A percentile compares a stretch with the other conserved stretches of the same genome.
Conservation (phyloP, 2,329 filamentous ascomycete genomes). For the Fusarium papillatum region DNA sequence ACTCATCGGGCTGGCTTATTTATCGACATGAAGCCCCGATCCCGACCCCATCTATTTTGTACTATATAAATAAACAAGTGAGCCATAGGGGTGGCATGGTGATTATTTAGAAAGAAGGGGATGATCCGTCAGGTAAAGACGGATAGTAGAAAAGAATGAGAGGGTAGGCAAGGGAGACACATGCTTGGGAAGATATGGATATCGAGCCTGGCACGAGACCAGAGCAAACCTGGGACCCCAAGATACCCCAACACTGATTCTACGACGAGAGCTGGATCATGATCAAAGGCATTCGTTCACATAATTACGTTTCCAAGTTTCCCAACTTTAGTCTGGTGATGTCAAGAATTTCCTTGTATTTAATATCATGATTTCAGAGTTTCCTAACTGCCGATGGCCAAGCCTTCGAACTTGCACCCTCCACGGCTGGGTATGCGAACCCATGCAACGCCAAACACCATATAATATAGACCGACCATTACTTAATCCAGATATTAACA, state of each 20-base stretch:
- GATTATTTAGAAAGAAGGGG: conserved; percentile 19
- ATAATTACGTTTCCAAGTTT: not conserved
- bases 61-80: conserved; percentile 35
- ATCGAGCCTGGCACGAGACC: conserved; percentile 17
- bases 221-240: conserved; percentile 14
- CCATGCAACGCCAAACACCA: conserved; percentile 39
- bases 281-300: not conserved
- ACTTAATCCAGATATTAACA: not conserved
- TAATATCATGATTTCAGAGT: not conserved
- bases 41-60: conserved; percentile 26
- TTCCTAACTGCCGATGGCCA: not conserved
- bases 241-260: conserved; percentile 42
- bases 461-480: not conserved
- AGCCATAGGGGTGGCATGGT: conserved; percentile 13
- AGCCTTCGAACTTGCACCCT: not conserved
- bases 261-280: conserved; percentile 22
- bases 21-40: conserved; percentile 14
- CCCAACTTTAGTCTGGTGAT: not conserved
- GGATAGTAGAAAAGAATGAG: conserved; percentile 4
- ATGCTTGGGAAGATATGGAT: conserved; percentile 10
- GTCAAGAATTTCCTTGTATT: not conserved
- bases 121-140: not conserved
- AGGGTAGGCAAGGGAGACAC: not conserved
- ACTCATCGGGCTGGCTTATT: conserved; percentile 23
- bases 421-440: conserved; percentile 15